These are phyloP conservation scores for Halophytophthora batemanensis DNA, from an alignment of 352 stramenopile species.

Conservation along the genomic window DNA sequence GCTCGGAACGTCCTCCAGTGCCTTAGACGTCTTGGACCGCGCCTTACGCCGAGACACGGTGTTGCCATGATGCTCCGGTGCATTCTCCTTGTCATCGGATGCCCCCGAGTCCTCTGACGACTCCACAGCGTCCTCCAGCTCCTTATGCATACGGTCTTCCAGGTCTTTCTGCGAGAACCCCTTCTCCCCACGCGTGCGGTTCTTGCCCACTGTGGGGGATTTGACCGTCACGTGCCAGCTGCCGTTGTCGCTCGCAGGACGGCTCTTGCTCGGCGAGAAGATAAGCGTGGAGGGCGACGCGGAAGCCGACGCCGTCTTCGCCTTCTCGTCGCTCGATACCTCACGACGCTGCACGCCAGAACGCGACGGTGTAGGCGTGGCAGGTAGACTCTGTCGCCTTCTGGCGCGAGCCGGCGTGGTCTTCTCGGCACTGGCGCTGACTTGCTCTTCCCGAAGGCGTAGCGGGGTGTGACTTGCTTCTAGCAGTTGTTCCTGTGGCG, in stretches of 20 bases:
- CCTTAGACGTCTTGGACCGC: constrained; percentile 1
- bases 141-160: constrained; percentile 61
- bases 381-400: constrained; percentile 46
- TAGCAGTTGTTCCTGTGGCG: constrained; percentile 30
- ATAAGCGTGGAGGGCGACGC: constrained; percentile 32
- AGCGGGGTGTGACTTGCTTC: constrained; percentile 40
- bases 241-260: constrained; percentile 13
- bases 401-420: constrained; percentile 9
- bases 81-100: constrained; percentile 18
- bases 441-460: constrained; percentile 31
- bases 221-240: constrained; percentile 61
- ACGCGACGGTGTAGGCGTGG: constrained; percentile 36
- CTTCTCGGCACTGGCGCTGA: constrained; percentile 19
- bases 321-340: constrained; percentile 34
- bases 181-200: constrained; percentile 14
- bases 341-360: constrained; percentile 32
- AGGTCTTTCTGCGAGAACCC: constrained; percentile 54
- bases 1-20: constrained; percentile 3
- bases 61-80: constrained; percentile 14
- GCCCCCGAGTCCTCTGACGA: constrained; percentile 23
- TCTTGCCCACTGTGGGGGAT: constrained; percentile 41
- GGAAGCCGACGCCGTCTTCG: constrained; percentile 5
- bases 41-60: constrained; percentile 1
- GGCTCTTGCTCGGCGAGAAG: constrained; percentile 52
- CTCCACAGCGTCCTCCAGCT: constrained; percentile 46